A percentile compares a stretch with the other conserved stretches of the same genome.
phyloP scores from a whole-genome alignment of 345 rosid genomes.

The Arabidopsis arenosa region DNA sequence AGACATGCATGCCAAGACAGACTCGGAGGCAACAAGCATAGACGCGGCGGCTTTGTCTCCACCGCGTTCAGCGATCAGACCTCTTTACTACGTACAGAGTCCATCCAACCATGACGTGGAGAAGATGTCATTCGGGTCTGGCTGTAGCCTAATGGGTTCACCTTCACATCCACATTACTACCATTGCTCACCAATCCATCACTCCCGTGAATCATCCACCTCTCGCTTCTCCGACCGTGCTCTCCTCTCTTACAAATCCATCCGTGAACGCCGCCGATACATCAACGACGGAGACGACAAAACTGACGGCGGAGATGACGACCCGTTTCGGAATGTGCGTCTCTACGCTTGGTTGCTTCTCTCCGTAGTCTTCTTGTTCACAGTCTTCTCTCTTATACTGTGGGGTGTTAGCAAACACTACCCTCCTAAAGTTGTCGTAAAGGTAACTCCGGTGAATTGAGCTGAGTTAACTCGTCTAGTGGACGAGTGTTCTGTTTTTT shows the following conservation, averaged over 20 bases:
- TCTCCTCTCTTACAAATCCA: constrained; percentile 64
- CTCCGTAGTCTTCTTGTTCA: constrained; percentile 63
- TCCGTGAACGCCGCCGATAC: constrained; percentile 43
- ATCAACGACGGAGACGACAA: constrained; percentile 49
- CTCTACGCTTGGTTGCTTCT: constrained; percentile 61
- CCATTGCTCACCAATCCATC: constrained; percentile 92
- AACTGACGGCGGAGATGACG: constrained; percentile 37
- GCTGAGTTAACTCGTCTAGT: constrained; percentile 28
- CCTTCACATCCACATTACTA: constrained; percentile 78
- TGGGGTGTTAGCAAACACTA: constrained; percentile 88
- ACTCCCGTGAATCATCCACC: constrained; percentile 94
- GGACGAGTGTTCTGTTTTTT: constrained; percentile 11
- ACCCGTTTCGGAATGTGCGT: constrained; percentile 51
- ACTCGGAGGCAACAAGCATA: constrained; percentile 86
- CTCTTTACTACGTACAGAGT: constrained; percentile 90
- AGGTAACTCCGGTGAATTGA: constrained; percentile 52
- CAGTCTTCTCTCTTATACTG: constrained; percentile 69
- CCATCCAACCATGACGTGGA: constrained; percentile 95
- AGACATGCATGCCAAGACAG: constrained; percentile 87
- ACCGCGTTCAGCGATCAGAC: constrained; percentile 53
- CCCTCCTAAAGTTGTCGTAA: constrained; percentile 67
- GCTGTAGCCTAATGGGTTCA: constrained; percentile 71
- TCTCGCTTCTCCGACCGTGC: constrained; percentile 77
- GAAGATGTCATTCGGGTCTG: constrained; percentile 95
- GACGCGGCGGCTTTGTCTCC: constrained; percentile 67